Evolutionary conservation across 345 rosid species (phyloP).

Genomic region (Moringa oleifera): DNA sequence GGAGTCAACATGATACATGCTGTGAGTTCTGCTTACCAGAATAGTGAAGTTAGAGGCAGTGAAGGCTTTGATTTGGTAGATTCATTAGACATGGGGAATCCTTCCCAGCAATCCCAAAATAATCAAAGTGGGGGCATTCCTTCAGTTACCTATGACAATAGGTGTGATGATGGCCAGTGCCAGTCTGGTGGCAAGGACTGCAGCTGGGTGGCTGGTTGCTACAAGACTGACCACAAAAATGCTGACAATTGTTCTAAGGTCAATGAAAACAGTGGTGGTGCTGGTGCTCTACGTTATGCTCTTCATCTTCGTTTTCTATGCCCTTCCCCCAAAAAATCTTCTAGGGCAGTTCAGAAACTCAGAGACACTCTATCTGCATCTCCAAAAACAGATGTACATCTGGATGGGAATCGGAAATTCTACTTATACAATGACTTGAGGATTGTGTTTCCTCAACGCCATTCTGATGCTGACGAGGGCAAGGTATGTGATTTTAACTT

Average conservation of each 20-base stretch:
- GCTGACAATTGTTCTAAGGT: slow-evolving; percentile 38
- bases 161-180: slow-evolving; percentile 22
- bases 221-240: slow-evolving; percentile 21
- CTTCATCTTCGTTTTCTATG: slow-evolving; percentile 87
- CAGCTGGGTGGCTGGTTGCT: slow-evolving; percentile 12
- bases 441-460: slow-evolving; percentile 91
- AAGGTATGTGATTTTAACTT: slow-evolving; percentile 50
- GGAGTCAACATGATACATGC: neutral
- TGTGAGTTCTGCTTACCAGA: slow-evolving; percentile 13
- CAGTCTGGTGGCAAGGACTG: slow-evolving; percentile 18
- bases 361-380: slow-evolving; percentile 33
- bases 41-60: slow-evolving; percentile 18
- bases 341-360: slow-evolving; percentile 46
- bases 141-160: neutral
- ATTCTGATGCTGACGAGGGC: slow-evolving; percentile 93
- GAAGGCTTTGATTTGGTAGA: slow-evolving; percentile 28
- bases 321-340: slow-evolving; percentile 51
- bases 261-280: slow-evolving; percentile 39
- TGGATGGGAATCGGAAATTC: slow-evolving; percentile 59
- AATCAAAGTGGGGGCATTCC: neutral
- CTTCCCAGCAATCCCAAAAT: neutral
- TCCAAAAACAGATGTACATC: slow-evolving; percentile 29
- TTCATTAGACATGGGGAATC: slow-evolving; percentile 21
- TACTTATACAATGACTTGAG: slow-evolving; percentile 81
- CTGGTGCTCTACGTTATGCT: slow-evolving; percentile 84